Base-by-base conservation (phyloP, 768 basidiomycete genomes). In the Lepiota venenata region DNA sequence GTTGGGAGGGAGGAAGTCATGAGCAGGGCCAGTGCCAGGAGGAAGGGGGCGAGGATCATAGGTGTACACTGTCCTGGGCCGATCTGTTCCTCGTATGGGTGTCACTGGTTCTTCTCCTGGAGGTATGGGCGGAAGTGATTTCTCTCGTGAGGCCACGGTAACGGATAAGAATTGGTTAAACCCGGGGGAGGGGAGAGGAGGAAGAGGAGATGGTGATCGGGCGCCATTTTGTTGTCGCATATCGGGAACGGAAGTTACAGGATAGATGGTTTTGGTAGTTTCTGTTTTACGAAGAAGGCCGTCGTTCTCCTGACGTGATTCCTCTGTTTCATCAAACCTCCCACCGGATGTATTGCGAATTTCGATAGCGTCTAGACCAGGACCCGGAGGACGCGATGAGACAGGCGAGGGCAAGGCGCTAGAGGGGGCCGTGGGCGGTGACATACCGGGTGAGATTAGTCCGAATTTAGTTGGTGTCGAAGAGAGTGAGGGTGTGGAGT, bases 91-190 rank as follows among this genome's bases (percentile, higher is more conserved):
- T n/a, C 71, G 71, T 12, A 69, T 63, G 35, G 73, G 75, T 12
- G 61, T 61, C 22, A 71, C 69, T 46, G 71, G 71, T 25, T 72
- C 64, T 62, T 76, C 76, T 14, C 74, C 78, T 2, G 87, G 86
- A 1, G 91, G 91, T 39, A 93, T 76, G 9, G 91, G 90, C 4
- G 91, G 91, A 3, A 93, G 69, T 4, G 83, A 86, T 62, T 93
- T 93, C 56, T 92, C 88, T 46, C 86, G 74, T 15, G 74, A 70
- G 51, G 79, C 57, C 35, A 47, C 4, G 42, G 12, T 42, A 18
- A 38, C 41, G 32, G 39, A 58, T 16, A 39, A 61, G 59, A 52
- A 56, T 45, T 59, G 65, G 37, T 37, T 45, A 44, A 35, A 64
- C 50, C 53, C 54, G 56, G 61, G 51, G 44, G 64, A 60, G 41